phyloP scores from a whole-genome alignment of 1,284 basidiomycete genomes.

The Meripilus lineatus region DNA sequence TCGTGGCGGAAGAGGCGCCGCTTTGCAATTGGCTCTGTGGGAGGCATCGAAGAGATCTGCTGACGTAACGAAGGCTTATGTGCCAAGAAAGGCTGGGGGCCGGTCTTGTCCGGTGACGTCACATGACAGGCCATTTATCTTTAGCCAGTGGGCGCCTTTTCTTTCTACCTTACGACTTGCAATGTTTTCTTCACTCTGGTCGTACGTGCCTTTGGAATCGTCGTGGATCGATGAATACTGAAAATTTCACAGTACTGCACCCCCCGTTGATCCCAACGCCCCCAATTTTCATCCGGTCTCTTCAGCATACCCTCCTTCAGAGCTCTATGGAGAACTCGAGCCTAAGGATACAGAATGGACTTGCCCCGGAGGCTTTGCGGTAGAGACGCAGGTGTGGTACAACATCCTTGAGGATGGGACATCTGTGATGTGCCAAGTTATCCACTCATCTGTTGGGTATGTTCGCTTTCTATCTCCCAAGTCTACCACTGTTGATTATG shows the following conservation, averaged over 20 bases:
- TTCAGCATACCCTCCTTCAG: slow-evolving; percentile 41
- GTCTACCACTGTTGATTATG: slow-evolving; percentile 1
- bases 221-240: slow-evolving; percentile 10
- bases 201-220: slow-evolving; percentile 45
- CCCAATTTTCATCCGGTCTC: slow-evolving; percentile 81
- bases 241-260: slow-evolving; percentile 37
- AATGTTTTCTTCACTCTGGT: slow-evolving; percentile 72
- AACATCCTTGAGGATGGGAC: slow-evolving; percentile 80
- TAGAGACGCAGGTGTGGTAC: slow-evolving; percentile 94
- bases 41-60: no score
- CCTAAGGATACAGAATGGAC: slow-evolving; percentile 79
- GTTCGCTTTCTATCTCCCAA: slow-evolving; percentile 27
- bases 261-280: slow-evolving; percentile 56
- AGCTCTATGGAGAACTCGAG: slow-evolving; percentile 69
- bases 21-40: no score
- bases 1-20: no score
- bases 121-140: no score
- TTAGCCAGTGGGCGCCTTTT: background rate
- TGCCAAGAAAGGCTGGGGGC: no score
- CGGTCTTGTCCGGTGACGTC: no score
- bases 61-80: no score
- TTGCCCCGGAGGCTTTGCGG: slow-evolving; percentile 80
- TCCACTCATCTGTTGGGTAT: slow-evolving; percentile 93
- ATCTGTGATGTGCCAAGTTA: slow-evolving; percentile 86
- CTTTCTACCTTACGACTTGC: slow-evolving; percentile 6